phyloP scores from a whole-genome alignment of 257 asterid species.

The Petunia axillaris region DNA sequence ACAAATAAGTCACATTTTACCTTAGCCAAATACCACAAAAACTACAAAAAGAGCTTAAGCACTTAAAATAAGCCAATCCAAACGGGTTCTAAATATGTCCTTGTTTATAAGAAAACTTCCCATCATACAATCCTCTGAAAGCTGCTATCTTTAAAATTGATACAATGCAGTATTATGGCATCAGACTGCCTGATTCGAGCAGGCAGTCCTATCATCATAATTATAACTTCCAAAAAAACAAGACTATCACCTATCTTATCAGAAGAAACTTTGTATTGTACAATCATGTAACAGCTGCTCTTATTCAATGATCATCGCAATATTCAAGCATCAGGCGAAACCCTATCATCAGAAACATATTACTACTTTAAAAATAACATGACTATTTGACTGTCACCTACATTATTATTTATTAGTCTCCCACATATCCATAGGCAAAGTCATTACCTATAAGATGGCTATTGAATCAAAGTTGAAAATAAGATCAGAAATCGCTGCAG shows the following conservation, averaged over 20 bases:
- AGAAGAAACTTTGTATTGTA: background rate
- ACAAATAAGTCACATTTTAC: background rate
- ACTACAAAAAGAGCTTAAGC: no score
- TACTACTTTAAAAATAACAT: background rate
- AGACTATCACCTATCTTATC: background rate
- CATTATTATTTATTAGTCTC: background rate
- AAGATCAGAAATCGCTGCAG: slow-evolving; percentile 74
- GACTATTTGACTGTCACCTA: background rate
- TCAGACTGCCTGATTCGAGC: background rate
- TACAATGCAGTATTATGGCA: background rate
- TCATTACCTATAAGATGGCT: background rate
- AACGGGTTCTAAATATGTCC: background rate
- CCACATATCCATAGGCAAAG: background rate
- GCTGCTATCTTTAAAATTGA: background rate
- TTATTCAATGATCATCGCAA: background rate
- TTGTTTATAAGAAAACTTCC: background rate
- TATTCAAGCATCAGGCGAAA: background rate
- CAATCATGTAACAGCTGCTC: slow-evolving; percentile 3
- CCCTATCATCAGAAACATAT: background rate
- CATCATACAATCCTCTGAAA: background rate
- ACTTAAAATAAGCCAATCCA: no score
- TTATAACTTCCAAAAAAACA: background rate
- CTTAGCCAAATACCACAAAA: no score
- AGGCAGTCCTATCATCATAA: background rate
- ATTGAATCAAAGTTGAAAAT: background rate